Base-by-base conservation (phyloP, 768 basidiomycete species). In the Leccinum aurantiacum region DNA sequence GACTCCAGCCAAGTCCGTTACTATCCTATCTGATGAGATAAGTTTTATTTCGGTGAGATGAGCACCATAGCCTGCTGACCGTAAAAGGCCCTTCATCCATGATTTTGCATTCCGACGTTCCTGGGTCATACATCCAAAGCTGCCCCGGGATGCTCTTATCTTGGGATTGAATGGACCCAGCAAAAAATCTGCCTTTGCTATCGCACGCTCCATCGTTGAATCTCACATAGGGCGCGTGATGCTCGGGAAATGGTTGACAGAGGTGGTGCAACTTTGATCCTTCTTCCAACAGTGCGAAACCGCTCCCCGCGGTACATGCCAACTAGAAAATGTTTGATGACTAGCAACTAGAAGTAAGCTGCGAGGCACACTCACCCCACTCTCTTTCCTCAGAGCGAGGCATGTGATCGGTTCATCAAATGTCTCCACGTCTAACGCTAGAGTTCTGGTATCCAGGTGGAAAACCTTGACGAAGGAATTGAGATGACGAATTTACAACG, bases 141-240 rank as follows among this genome's bases (percentile, higher is more conserved):
- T 79, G 77, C 10, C 87, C 87, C 4, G 83, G 78, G 52, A 87
- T 76, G 24, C 70, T 74, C 53, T 77, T 77, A 53, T 80, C 77
- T 64, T 78, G 73, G 55, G 81, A 83, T 54, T 63, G 80, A 53
- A 88, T 69, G 0, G 87, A 85, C n/a, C 87, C 88, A 24, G 85
- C 84, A 64, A 88, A 82, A 69, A 84, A 88, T 46, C 86, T 80
- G 6, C 88, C 88, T 64, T 79, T 74, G 59, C 74, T 79, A 65
- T 88, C 87, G 67, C 88, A 89, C 3, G 78, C 86, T 37, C 87
- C 88, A 65, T 89, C 88, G 72, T 90, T 88, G 75, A 89, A 87
- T 47, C 88, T 80, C 29, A 80, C 82, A 62, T 81, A 75, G 3
- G 75, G 70, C 11, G 66, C 64, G 38, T 82, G 75, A 24, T 75